Percentiles rank a stretch among this genome's conserved stretches.
Evolutionary conservation across 129 eudicot genomes (phyloP).

Genomic region (Helianthus tuberosus): DNA sequence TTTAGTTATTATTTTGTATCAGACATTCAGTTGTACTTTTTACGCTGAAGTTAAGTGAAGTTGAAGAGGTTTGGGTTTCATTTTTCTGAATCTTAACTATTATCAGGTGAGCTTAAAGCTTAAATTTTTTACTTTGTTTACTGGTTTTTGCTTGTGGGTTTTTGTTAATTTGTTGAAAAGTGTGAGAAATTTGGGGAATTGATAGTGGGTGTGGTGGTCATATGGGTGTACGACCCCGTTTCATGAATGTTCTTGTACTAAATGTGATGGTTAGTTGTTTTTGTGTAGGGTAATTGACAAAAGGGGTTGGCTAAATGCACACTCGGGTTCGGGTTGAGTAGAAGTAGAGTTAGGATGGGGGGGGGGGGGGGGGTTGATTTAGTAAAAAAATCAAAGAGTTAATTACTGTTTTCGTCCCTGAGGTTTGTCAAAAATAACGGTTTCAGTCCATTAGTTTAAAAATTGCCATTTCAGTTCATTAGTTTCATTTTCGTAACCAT

Average conservation of each 20-base stretch:
- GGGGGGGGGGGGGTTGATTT: too few relatives aligned
- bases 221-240: background rate
- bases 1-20: too few relatives aligned
- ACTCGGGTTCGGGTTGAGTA: too few relatives aligned
- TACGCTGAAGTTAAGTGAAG: slow-evolving; percentile 13
- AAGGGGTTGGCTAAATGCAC: background rate
- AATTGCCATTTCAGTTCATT: too few relatives aligned
- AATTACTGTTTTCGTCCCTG: too few relatives aligned
- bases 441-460: too few relatives aligned
- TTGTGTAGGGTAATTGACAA: background rate
- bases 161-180: slow-evolving; percentile 7
- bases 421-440: too few relatives aligned
- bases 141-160: slow-evolving; percentile 21
- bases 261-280: background rate
- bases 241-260: background rate
- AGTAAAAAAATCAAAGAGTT: too few relatives aligned
- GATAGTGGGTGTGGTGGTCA: too few relatives aligned
- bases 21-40: too few relatives aligned
- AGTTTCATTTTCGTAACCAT: too few relatives aligned
- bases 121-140: background rate
- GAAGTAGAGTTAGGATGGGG: too few relatives aligned
- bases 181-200: slow-evolving; percentile 9
- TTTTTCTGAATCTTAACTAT: slow-evolving; percentile 10
- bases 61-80: slow-evolving; percentile 20
- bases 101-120: slow-evolving; percentile 38